Base-by-base conservation (phyloP, 1,139 yeast species). In the Taphrina deformans region DNA sequence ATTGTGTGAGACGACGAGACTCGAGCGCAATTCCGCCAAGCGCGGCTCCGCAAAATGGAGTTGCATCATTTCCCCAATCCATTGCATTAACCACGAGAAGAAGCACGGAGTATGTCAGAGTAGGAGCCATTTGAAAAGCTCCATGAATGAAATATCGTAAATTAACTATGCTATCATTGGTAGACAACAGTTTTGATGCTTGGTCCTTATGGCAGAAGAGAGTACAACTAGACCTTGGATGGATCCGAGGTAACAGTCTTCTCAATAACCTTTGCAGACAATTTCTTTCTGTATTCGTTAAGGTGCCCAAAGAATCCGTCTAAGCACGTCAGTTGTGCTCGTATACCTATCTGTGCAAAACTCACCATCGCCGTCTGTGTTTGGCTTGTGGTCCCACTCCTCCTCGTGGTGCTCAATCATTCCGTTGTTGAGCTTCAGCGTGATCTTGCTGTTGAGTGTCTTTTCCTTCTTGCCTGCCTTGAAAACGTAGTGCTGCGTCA, bases 401-500 rank as follows among this genome's bases (percentile, higher is more conserved):
- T 59, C 63, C 29, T 59, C 63, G 41, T 59, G 63, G 23, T 48
- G 50, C 41, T 59, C 56, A 45, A 59, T 59, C 63, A 59, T 59
- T 18, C 63, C 63, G 24, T 59, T 50, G 29, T 50, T 40, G 50
- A 59, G 10, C 26, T 59, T 52, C 31, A 59, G 56, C 29, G 63
- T 59, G 44, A 59, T 29, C n/a, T 33, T 44, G 12, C 50, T 35
- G 40, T 59, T 59, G 35, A 59, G 51, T 1, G 63, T 59, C 63
- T 59, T 59, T 18, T 59, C 63, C 35, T 48, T 35, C 35, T 40
- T 50, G 48, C 63, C 63, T 4, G 48, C 26, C 50, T 59, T 59
- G 63, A 59, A 59, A 29, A 59, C 63, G 40, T 59, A 59, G 51
- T 59, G 63, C 50, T 59, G 63, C 1, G 63, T 59, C 50, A 59